Base-by-base conservation (phyloP, 768 basidiomycete genomes). In the Lentinula boryana region DNA sequence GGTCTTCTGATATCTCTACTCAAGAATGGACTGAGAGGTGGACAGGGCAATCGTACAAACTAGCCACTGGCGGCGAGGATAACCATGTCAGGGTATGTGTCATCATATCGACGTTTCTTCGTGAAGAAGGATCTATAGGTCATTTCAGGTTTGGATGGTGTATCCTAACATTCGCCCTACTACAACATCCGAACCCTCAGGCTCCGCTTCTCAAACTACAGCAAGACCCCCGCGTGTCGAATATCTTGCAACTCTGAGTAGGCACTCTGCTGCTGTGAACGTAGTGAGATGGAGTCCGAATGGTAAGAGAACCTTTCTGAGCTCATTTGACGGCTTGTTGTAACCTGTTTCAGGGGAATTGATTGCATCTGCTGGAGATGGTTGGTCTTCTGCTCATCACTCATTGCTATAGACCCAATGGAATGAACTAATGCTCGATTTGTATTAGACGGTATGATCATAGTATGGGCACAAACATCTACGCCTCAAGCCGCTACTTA, bases 321-420 rank as follows among this genome's bases (percentile, higher is more conserved):
- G 53, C 21, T 51, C 64, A 60, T 55, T 12, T n/a, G 58, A 43
- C 36, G 21, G 49, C 56, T 52, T 35, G 23, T 18, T 5, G 18
- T 63, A 33, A 67, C 49, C 1, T 58, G 32, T 38, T 13, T 43
- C 64, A 95, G 94, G 93, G 50, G 94, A 96, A 69, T 76, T 87
- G 35, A 87, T 99, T 69, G 97, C 97, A 54, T 97, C 95, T 13
- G 96, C 97, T 51, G 97, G 97, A 56, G 97, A 99, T 78, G 95
- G 95, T 95, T 71, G 67, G 88, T 73, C 56, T 62, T 56, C 35
- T 56, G n/a, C 51, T 46, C 21, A 15, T 32, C 8, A 44, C 53
- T 62, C 53, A 56, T 58, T 62, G 61, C 50, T 8, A 0, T 40
- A 27, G 33, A 31, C 56, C 53, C 31, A 62, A 49, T 54, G 31